Conservation (phyloP, 441 rosid genomes). For the Populus hybrid region DNA sequence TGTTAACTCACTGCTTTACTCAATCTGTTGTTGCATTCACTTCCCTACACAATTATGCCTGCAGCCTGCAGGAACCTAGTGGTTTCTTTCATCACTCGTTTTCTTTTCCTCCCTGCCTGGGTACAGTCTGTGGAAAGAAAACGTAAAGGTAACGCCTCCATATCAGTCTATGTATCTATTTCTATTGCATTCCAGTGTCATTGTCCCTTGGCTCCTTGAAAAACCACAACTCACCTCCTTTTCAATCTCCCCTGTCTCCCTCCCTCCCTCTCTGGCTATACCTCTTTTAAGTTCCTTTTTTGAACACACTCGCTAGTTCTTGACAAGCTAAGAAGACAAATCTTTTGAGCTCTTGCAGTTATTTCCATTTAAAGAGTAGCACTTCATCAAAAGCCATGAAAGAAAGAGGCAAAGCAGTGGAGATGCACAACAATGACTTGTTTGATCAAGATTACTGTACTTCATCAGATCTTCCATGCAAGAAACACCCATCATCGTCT, state of each 20-base stretch:
- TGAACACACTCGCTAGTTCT: no score
- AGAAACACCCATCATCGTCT: slow-evolving; percentile 48
- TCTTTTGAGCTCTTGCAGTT: not conserved
- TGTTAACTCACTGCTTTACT: slow-evolving; percentile 30
- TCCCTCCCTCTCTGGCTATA: not conserved
- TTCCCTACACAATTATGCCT: slow-evolving; percentile 48
- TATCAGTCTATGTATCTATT: slow-evolving; percentile 29
- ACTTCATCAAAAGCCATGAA: no score
- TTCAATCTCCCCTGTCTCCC: not conserved
- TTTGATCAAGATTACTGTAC: no score
- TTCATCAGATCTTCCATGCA: no score
- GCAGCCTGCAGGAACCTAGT: slow-evolving; percentile 25
- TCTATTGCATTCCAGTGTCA: not conserved
- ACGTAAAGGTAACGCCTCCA: slow-evolving; percentile 67
- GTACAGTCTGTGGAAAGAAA: slow-evolving; percentile 31
- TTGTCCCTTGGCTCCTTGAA: not conserved
- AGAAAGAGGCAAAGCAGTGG: no score
- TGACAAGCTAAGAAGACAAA: no score
- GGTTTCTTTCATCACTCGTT: slow-evolving; percentile 35
- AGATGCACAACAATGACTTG: slow-evolving; percentile 7
- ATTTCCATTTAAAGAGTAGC: no score
- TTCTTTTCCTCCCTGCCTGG: no score
- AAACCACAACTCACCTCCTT: not conserved
- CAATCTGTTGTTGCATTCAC: slow-evolving; percentile 29
- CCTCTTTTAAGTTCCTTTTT: not conserved